Conservation (phyloP, 176 grass and related monocot genomes). For the Chrysopogon serrulatus region DNA sequence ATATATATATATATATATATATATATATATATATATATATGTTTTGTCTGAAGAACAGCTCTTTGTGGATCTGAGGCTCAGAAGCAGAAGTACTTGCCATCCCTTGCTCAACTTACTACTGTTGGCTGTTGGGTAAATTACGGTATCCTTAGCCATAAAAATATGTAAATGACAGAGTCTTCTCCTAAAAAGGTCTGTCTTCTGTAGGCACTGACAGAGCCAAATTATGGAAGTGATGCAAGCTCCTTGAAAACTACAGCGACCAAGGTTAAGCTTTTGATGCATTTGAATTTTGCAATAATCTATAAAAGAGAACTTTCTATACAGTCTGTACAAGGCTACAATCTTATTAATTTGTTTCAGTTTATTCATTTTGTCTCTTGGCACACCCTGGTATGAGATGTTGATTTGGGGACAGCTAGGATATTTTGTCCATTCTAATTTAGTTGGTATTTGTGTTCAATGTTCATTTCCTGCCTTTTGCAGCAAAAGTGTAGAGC, state of each 20-base stretch:
- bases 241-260: slow-evolving; percentile 71
- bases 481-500: neutral
- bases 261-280: slow-evolving; percentile 47
- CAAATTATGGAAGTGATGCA: slow-evolving; percentile 82
- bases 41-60: slow-evolving; percentile 26
- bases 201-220: slow-evolving; percentile 68
- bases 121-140: slow-evolving; percentile 64
- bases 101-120: slow-evolving; percentile 49
- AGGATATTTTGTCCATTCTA: neutral
- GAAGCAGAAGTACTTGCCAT: slow-evolving; percentile 61
- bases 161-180: neutral
- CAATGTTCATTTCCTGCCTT: neutral
- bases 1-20: no score
- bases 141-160: neutral
- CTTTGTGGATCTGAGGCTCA: slow-evolving; percentile 72
- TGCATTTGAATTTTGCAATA: neutral
- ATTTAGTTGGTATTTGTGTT: neutral
- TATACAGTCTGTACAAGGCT: neutral
- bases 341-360: neutral
- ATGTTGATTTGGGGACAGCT: neutral
- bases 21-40: no score
- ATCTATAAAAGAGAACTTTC: neutral
- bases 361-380: neutral
- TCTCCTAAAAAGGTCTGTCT: neutral
- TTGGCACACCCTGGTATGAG: neutral